Percentiles rank a stretch among this genome's conserved stretches.
Conservation (phyloP, 345 rosid genomes). For the Eucalyptus leucophloia region DNA sequence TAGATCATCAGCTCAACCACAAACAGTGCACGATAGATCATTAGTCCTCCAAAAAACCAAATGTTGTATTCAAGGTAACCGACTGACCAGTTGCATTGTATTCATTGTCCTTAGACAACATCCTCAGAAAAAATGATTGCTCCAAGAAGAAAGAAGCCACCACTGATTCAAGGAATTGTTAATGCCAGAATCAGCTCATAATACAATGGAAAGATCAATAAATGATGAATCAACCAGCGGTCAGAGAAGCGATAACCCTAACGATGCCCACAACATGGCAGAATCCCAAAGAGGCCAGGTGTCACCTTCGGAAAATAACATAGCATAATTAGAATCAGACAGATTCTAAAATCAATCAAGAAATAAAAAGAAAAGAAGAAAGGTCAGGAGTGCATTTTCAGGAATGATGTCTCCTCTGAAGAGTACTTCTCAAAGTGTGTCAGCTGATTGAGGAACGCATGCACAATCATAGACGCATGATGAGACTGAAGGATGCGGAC, state of each 20-base stretch:
- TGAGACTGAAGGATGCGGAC: too few relatives aligned
- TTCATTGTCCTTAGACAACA: too few relatives aligned
- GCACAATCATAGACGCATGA: neutral
- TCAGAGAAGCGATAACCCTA: neutral
- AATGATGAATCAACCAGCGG: neutral
- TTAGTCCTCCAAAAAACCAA: too few relatives aligned
- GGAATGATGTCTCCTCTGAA: neutral
- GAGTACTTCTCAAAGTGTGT: neutral
- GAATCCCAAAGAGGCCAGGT: neutral
- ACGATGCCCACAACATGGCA: neutral
- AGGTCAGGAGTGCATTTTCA: too few relatives aligned
- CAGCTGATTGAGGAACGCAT: neutral
- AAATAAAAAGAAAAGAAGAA: too few relatives aligned
- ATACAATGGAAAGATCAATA: neutral
- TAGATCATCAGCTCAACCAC: neutral
- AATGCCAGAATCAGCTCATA: neutral
- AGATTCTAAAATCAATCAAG: too few relatives aligned
- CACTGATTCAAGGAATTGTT: neutral
- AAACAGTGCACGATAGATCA: neutral
- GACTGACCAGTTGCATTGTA: too few relatives aligned
- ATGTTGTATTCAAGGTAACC: too few relatives aligned
- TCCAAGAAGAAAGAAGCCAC: neutral
- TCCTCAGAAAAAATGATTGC: too few relatives aligned
- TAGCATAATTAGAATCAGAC: neutral
- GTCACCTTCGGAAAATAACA: neutral